Conservation (phyloP, 2,329 filamentous ascomycete species). For the Drechslera avenae region DNA sequence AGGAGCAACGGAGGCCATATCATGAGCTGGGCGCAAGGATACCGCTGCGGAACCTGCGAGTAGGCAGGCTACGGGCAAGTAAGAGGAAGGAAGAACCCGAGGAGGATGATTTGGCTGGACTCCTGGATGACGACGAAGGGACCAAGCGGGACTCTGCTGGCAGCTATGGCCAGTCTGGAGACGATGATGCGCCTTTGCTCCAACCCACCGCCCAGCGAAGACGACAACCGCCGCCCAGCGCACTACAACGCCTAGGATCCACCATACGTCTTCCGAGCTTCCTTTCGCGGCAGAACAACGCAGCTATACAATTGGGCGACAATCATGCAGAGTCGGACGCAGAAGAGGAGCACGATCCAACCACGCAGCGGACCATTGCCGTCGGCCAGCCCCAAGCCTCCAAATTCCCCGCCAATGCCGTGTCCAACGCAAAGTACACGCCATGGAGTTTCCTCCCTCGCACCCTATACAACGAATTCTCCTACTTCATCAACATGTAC, state of each 20-base stretch:
- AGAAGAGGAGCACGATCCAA: constrained; percentile 60
- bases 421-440: constrained; percentile 98
- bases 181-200: constrained; percentile 78
- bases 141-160: constrained; percentile 63
- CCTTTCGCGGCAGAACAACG: constrained; percentile 50
- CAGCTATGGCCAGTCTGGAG: constrained; percentile 59
- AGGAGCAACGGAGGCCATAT: constrained; percentile 39
- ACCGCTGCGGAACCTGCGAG: constrained; percentile 68
- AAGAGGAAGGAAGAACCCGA: constrained; percentile 56
- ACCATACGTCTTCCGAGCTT: constrained; percentile 70
- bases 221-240: constrained; percentile 34
- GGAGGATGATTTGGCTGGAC: constrained; percentile 67
- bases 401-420: constrained; percentile 84
- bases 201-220: constrained; percentile 30
- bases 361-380: constrained; percentile 73
- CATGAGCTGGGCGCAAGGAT: constrained; percentile 61
- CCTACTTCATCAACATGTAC: constrained; percentile 99
- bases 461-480: constrained; percentile 98
- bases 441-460: constrained; percentile 90
- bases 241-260: constrained; percentile 56
- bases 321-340: constrained; percentile 48
- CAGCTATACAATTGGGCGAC: constrained; percentile 34
- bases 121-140: constrained; percentile 68
- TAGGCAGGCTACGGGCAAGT: constrained; percentile 53
- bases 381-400: constrained; percentile 75